A percentile compares a stretch with the other conserved stretches of the same genome.
Conservation (phyloP, 1,284 basidiomycete species). For the Ustilago lituana region DNA sequence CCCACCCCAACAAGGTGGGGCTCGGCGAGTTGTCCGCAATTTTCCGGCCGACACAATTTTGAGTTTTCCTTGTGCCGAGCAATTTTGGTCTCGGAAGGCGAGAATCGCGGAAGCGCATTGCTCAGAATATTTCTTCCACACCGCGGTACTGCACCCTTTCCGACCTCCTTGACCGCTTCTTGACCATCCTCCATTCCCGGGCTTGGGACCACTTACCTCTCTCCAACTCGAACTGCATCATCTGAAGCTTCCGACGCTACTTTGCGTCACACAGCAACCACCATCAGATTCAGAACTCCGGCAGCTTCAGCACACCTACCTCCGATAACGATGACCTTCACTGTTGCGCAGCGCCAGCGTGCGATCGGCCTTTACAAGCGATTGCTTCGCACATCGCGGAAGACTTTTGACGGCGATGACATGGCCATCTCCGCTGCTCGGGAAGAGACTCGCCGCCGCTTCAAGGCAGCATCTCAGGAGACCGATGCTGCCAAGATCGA, state of each 20-base stretch:
- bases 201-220: background rate
- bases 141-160: background rate
- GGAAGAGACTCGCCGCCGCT: conserved; percentile 52
- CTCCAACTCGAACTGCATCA: no score
- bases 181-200: no score
- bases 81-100: no score
- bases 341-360: conserved; percentile 51
- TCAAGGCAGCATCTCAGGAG: conserved; percentile 46
- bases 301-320: background rate
- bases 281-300: no score
- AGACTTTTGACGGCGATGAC: conserved; percentile 56
- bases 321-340: conserved; percentile 35
- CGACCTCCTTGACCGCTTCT: no score
- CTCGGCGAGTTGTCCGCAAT: no score
- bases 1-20: no score
- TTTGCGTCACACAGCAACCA: no score
- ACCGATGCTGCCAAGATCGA: conserved; percentile 54
- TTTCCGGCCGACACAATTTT: conserved; percentile 3
- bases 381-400: conserved; percentile 57
- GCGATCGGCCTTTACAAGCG: conserved; percentile 62
- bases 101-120: no score
- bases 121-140: conserved; percentile 7
- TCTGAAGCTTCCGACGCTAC: no score
- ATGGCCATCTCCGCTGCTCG: conserved; percentile 49
- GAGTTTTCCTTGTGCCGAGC: conserved; percentile 1